Evolutionary conservation across 148 eudicot genomes (phyloP).

Genomic region (Rhododendron mucronatum): DNA sequence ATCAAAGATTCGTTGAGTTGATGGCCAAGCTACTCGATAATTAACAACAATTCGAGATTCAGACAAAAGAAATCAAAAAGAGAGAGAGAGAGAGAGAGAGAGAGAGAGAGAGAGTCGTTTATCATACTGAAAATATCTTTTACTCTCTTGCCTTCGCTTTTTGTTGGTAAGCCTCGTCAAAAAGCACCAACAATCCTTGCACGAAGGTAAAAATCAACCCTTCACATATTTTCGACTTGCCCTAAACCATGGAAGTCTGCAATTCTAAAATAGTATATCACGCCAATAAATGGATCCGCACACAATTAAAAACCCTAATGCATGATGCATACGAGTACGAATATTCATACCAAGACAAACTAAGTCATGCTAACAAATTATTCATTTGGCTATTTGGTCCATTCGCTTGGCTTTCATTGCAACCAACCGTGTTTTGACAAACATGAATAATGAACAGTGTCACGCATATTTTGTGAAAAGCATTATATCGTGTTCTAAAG

Average conservation of each 20-base stretch:
- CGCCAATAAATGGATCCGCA: not conserved
- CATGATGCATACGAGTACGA: not conserved
- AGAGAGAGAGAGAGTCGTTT: not conserved
- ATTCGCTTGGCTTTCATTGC: not conserved
- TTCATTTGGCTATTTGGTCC: not conserved
- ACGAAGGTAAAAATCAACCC: not conserved
- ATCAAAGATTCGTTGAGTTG: too few relatives aligned
- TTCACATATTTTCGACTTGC: not conserved
- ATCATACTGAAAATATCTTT: not conserved
- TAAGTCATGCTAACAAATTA: not conserved
- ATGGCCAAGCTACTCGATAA: too few relatives aligned
- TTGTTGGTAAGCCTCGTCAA: not conserved
- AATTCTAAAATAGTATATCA: not conserved
- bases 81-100: too few relatives aligned
- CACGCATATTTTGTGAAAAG: not conserved
- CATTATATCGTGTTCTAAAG: not conserved
- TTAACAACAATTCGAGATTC: too few relatives aligned
- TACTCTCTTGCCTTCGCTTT: not conserved
- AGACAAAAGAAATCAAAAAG: too few relatives aligned
- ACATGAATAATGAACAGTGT: not conserved
- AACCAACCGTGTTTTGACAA: not conserved
- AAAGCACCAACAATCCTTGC: not conserved
- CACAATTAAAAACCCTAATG: not conserved
- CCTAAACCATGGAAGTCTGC: not conserved
- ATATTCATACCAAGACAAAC: not conserved